A percentile compares a stretch with the other conserved stretches of the same genome.
Evolutionary conservation across 1,284 basidiomycete genomes (phyloP).

Genomic region (Ganoderma resinaceum): DNA sequence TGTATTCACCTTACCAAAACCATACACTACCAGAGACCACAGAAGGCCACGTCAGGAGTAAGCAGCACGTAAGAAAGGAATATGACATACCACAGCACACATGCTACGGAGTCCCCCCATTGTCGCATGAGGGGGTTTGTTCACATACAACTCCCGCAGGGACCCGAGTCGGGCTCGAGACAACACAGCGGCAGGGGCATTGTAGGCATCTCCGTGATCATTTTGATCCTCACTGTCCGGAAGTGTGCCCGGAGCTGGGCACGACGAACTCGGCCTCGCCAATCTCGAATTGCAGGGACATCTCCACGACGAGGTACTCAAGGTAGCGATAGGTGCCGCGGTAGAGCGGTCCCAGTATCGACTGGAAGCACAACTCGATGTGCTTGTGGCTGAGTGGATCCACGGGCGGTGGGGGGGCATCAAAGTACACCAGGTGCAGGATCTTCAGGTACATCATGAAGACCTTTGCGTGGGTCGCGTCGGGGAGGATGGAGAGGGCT

Average conservation of each 20-base stretch:
- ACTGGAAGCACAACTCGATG: no score
- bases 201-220: background rate
- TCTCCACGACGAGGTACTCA: conserved; percentile 4
- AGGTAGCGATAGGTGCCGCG: conserved; percentile 6
- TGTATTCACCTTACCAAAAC: background rate
- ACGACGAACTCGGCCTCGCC: background rate
- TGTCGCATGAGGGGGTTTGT: background rate
- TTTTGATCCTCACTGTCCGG: background rate
- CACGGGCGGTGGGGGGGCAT: no score
- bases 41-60: background rate
- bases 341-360: conserved; percentile 2
- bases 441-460: no score
- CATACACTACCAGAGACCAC: background rate
- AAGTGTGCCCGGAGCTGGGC: background rate
- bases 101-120: background rate
- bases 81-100: background rate
- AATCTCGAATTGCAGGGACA: background rate
- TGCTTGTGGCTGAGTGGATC: no score
- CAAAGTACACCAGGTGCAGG: no score
- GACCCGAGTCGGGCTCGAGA: background rate
- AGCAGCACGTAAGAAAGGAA: background rate
- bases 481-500: background rate
- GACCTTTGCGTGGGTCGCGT: no score
- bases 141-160: background rate
- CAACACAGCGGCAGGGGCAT: no score